Conservation (phyloP, 768 basidiomycete genomes). For the Termitomyces sp. region DNA sequence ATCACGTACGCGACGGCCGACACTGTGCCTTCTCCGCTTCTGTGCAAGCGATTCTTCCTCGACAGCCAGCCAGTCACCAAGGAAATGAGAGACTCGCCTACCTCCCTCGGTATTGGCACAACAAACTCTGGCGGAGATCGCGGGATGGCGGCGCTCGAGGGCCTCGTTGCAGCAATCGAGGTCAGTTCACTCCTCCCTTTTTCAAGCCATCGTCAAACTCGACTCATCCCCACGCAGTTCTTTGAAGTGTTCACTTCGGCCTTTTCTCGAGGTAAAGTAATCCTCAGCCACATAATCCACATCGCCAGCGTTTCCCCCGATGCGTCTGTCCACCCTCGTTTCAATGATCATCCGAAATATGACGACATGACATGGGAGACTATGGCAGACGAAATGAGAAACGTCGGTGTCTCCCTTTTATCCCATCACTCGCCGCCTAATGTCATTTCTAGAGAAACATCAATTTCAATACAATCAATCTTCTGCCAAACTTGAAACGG, state of each 20-base stretch:
- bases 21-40: conserved; percentile 48
- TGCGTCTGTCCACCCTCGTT: conserved; percentile 45
- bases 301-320: conserved; percentile 59
- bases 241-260: conserved; percentile 35
- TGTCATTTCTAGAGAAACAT: conserved; percentile 49
- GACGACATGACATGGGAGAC: conserved; percentile 59
- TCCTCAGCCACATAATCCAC: conserved; percentile 52
- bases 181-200: conserved; percentile 27
- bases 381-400: conserved; percentile 56
- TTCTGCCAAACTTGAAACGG: conserved; percentile 38
- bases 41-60: conserved; percentile 56
- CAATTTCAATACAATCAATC: conserved; percentile 46
- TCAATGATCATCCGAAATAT: conserved; percentile 43
- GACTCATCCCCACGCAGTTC: conserved; percentile 23
- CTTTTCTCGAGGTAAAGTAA: conserved; percentile 11
- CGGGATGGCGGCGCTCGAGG: conserved; percentile 71
- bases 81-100: conserved; percentile 41
- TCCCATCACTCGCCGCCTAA: background rate
- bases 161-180: conserved; percentile 66
- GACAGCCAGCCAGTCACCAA: conserved; percentile 35
- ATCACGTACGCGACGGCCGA: conserved; percentile 64
- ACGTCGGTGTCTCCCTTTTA: conserved; percentile 31
- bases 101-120: conserved; percentile 53
- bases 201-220: background rate
- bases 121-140: conserved; percentile 42